Conservation (phyloP, 768 basidiomycete species). For the Trametes sanguinea region DNA sequence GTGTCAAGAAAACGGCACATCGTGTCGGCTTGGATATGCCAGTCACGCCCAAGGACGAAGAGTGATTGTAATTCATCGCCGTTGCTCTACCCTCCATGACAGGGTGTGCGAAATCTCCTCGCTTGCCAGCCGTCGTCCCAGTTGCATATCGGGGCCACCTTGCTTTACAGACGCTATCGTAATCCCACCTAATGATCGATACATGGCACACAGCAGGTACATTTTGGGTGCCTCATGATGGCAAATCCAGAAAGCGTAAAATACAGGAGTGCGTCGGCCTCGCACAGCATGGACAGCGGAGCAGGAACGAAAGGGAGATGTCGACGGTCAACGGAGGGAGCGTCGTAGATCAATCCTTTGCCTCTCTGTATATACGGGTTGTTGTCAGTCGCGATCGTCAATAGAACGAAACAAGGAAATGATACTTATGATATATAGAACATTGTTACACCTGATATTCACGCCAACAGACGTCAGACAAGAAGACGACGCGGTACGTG, state of each 20-base stretch:
- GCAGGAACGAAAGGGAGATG: neutral
- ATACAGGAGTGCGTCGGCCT: constrained; percentile 8
- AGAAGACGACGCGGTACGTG: constrained; percentile 2
- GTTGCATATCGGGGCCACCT: neutral
- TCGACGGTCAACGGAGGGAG: neutral
- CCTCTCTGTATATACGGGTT: constrained; percentile 66
- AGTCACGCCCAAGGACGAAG: constrained; percentile 37
- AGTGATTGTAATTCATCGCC: constrained; percentile 2
- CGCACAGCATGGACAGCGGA: neutral
- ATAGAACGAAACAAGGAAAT: neutral
- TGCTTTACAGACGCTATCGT: no score
- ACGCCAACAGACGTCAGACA: neutral
- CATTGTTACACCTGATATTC: constrained; percentile 81
- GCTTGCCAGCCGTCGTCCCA: neutral
- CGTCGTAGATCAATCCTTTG: constrained; percentile 38
- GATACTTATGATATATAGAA: constrained; percentile 89
- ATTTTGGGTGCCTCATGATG: constrained; percentile 1
- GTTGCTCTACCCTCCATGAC: neutral
- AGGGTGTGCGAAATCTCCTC: neutral
- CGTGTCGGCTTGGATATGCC: constrained; percentile 90
- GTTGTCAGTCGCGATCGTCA: constrained; percentile 30
- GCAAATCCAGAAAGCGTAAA: constrained; percentile 11
- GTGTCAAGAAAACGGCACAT: constrained; percentile 80
- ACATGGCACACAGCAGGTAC: constrained; percentile 3
- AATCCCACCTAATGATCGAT: neutral